A percentile compares a stretch with the other conserved stretches of the same genome.
phyloP scores from a whole-genome alignment of 1,139 yeast genomes.

The Blastobotrys proliferans region DNA sequence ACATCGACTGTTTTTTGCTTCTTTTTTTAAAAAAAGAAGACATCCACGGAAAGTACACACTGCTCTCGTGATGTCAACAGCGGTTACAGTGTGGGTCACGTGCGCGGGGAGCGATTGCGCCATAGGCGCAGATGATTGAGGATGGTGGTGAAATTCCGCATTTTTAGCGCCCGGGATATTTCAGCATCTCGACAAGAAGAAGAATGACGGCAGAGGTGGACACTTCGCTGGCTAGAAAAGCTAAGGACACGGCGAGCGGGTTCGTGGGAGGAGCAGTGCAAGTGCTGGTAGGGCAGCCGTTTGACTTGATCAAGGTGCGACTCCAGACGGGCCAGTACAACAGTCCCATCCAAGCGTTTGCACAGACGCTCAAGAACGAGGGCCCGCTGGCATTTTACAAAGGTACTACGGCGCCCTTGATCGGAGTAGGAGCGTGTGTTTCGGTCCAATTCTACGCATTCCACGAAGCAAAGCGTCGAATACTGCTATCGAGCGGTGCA shows the following conservation, averaged over 20 bases:
- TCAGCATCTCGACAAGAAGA: too few species aligned
- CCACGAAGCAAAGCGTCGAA: conserved; percentile 67
- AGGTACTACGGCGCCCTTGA: conserved; percentile 47
- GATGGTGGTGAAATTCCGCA: too few species aligned
- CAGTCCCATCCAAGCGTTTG: conserved; percentile 51
- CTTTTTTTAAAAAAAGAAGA: too few species aligned
- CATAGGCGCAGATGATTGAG: too few species aligned
- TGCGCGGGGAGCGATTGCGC: too few species aligned
- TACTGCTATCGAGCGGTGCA: conserved; percentile 29
- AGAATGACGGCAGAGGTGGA: too few species aligned
- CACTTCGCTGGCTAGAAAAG: conserved; percentile 50
- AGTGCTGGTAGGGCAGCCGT: conserved; percentile 72
- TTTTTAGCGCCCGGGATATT: too few species aligned
- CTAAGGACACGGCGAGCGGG: conserved; percentile 51
- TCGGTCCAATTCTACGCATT: conserved; percentile 73
- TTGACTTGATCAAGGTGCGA: conserved; percentile 63
- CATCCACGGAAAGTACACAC: too few species aligned
- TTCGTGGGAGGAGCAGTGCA: conserved; percentile 60
- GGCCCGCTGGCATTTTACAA: conserved; percentile 60
- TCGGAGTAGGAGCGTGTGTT: conserved; percentile 66
- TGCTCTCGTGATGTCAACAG: too few species aligned
- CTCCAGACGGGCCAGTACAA: conserved; percentile 52
- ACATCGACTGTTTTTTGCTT: too few species aligned
- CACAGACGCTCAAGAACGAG: conserved; percentile 54
- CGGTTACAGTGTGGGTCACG: too few species aligned